Percentiles rank a stretch among this genome's conserved stretches.
Evolutionary conservation across 371 early-diverging fungal species (phyloP).

Genomic region (Mucor velutinosus): DNA sequence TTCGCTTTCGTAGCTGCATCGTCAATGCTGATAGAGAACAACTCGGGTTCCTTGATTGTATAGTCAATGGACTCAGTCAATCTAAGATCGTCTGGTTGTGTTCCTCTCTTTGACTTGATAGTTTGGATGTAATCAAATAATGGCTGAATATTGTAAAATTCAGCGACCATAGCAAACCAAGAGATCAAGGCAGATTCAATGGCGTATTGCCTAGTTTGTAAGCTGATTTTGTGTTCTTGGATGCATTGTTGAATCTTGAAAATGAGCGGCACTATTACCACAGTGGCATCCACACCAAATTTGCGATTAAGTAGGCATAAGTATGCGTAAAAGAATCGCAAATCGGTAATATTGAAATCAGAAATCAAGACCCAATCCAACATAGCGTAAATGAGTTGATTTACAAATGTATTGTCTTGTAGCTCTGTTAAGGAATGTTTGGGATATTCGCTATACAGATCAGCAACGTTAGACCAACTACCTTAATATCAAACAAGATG

Average conservation of each 20-base stretch:
- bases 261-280: slow-evolving; percentile 59
- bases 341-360: slow-evolving; percentile 54
- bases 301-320: slow-evolving; percentile 53
- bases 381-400: slow-evolving; percentile 45
- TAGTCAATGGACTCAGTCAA: slow-evolving; percentile 5
- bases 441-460: slow-evolving; percentile 6
- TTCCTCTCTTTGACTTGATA: background rate
- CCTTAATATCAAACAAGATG: background rate
- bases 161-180: slow-evolving; percentile 42
- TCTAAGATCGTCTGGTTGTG: background rate
- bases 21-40: background rate
- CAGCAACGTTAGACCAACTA: background rate
- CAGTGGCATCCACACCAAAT: slow-evolving; percentile 63
- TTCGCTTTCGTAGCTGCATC: background rate
- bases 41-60: background rate
- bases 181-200: slow-evolving; percentile 54
- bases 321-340: slow-evolving; percentile 53
- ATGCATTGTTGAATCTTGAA: slow-evolving; percentile 59
- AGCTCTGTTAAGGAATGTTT: slow-evolving; percentile 8
- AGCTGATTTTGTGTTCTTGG: slow-evolving; percentile 27
- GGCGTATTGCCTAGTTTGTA: slow-evolving; percentile 51
- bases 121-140: slow-evolving; percentile 21
- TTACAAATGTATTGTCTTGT: slow-evolving; percentile 42
- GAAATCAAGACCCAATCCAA: slow-evolving; percentile 47
- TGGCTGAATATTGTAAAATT: slow-evolving; percentile 31